Evolutionary conservation across 169 alveolate genomes (phyloP).

Genomic region (Cyclospora cayetanensis): DNA sequence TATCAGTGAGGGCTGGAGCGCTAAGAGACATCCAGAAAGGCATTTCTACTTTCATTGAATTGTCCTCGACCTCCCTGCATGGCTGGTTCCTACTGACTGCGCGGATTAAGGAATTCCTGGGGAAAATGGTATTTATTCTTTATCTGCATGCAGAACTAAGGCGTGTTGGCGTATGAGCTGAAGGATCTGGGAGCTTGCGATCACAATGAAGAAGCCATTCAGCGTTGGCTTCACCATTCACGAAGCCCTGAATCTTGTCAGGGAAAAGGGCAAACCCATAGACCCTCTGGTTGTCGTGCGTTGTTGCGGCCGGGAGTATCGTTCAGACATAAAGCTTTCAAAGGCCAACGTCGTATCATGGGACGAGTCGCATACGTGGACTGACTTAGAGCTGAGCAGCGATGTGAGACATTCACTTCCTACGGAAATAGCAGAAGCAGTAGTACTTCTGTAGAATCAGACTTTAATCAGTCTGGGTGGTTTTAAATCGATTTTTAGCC

Average conservation of each 20-base stretch:
- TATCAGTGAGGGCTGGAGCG: too few relatives aligned
- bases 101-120: too few relatives aligned
- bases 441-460: not conserved
- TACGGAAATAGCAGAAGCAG: not conserved
- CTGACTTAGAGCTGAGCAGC: constrained; percentile 84
- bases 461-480: not conserved
- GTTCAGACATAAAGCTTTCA: constrained; percentile 85
- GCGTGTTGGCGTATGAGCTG: too few relatives aligned
- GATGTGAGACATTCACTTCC: constrained; percentile 67
- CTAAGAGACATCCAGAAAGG: too few relatives aligned
- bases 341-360: constrained; percentile 90
- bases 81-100: too few relatives aligned
- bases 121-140: not conserved
- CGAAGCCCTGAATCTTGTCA: constrained; percentile 69
- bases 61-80: too few relatives aligned
- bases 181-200: not conserved
- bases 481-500: not conserved
- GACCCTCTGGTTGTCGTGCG: constrained; percentile 88
- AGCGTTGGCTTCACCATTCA: constrained; percentile 74
- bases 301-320: constrained; percentile 89
- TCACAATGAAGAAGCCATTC: constrained; percentile 54
- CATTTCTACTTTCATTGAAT: too few relatives aligned
- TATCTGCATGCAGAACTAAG: not conserved
- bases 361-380: constrained; percentile 92
- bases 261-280: constrained; percentile 55